phyloP scores from a whole-genome alignment of 257 asterid species.

The Fraxinus quadrangulata region DNA sequence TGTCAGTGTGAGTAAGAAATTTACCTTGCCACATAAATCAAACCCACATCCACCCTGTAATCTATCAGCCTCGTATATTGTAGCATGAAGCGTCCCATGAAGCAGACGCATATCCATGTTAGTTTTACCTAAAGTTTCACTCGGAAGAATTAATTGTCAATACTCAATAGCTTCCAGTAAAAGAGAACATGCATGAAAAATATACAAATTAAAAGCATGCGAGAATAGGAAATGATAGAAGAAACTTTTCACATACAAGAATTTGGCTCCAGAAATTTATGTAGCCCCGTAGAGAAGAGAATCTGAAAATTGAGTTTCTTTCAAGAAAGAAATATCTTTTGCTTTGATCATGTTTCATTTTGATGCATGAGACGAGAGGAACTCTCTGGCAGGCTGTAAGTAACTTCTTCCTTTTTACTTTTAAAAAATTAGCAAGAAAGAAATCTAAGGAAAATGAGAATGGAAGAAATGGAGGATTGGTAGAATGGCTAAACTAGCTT shows the following conservation, averaged over 20 bases:
- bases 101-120: slow-evolving; percentile 54
- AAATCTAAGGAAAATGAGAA: neutral
- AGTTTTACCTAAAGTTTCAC: slow-evolving; percentile 19
- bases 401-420: neutral
- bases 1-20: neutral
- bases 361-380: neutral
- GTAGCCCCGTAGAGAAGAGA: slow-evolving; percentile 21
- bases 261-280: neutral
- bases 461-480: neutral
- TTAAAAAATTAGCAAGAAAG: neutral
- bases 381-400: too few relatives aligned
- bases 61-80: slow-evolving; percentile 55
- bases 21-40: slow-evolving; percentile 53
- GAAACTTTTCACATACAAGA: neutral
- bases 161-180: neutral
- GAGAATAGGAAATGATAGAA: neutral
- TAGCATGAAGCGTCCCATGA: slow-evolving; percentile 75
- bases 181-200: too few relatives aligned
- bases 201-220: neutral
- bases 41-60: slow-evolving; percentile 50
- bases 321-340: slow-evolving; percentile 36
- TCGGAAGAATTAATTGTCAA: slow-evolving; percentile 4
- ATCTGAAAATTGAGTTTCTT: slow-evolving; percentile 28
- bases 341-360: slow-evolving; percentile 5
- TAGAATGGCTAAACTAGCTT: neutral